These are phyloP conservation scores for Eleusine coracana DNA, from an alignment of 176 grass and related monocot genomes.

Conservation along the genomic window DNA sequence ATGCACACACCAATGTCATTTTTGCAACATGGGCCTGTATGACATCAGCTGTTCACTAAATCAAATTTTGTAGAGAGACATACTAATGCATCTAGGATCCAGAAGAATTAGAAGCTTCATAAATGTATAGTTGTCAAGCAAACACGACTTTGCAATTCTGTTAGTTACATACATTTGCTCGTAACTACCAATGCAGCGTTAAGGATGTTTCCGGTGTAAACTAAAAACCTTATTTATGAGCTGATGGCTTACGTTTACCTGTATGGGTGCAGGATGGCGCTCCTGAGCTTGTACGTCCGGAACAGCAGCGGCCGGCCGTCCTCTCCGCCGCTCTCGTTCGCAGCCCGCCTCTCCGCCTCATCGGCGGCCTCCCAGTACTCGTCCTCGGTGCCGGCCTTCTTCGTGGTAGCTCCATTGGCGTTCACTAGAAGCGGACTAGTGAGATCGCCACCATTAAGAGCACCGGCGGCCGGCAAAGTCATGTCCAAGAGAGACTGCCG, in stretches of 20 bases:
- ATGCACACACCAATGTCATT: neutral
- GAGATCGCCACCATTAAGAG: neutral
- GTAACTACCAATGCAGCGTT: neutral
- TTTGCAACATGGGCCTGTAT: neutral
- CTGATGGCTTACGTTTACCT: conserved; percentile 19
- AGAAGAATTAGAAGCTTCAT: neutral
- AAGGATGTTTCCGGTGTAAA: neutral
- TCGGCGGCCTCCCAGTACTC: conserved; percentile 46
- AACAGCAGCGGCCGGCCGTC: conserved; percentile 46
- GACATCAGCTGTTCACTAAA: neutral
- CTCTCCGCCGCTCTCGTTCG: conserved; percentile 34
- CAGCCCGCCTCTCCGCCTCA: conserved; percentile 6
- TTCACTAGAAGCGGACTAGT: conserved; percentile 26
- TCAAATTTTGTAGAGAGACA: neutral
- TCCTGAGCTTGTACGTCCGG: conserved; percentile 46
- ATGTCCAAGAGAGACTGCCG: neutral
- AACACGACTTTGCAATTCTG: neutral
- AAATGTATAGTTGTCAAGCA: neutral
- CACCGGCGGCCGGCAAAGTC: conserved; percentile 9
- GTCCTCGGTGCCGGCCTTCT: neutral
- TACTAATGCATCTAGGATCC: neutral
- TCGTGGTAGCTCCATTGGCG: neutral
- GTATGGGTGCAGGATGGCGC: conserved; percentile 42
- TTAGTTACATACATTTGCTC: neutral
- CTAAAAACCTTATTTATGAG: neutral